Base-by-base conservation (phyloP, 257 asterid genomes). In the Pogostemon cablin region DNA sequence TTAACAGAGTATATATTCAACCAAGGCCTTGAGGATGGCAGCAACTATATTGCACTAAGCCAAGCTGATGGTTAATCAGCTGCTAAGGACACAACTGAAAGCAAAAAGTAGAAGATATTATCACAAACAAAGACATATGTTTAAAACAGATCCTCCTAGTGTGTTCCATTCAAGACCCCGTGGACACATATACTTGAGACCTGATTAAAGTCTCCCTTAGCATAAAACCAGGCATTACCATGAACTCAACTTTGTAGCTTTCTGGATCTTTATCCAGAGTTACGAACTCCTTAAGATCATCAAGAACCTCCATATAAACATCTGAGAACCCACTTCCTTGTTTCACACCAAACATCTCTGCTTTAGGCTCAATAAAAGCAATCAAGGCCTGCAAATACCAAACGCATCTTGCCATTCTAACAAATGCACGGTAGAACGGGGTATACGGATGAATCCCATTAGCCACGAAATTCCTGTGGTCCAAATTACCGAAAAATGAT, bases 171-270 rank as follows among this genome's bases (percentile, higher is more conserved):
- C 37, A 60, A 70, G 75, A 53, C 56, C 64, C 55, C 67, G 65
- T 77, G 32, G 92, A 89, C 71, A 83, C 79, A 79, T 88, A 91
- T 60, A 91, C 96, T 72, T 76, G 86, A 77, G 97, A 85, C 82
- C 62, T 84, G 70, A 91, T 79, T 69, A 89, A 32, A 34, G 74
- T 67, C 77, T 81, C 82, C 49, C 91, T 89, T 20, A 81, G 57
- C 76, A 69, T 79, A 79, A 88, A 91, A 25, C 97, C 97, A 11
- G 97, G 96, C 81, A 83, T 80, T 75, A 89, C 81, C 96, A 91
- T 85, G 71, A 91, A 86, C 81, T 87, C 97, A n/a, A 88, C 96
- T 80, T 75, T 83, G 72, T 58, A 78, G 62, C 80, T 80, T 73
- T 78, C 79, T 64, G 70, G 72, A 42, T 71, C 78, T 49, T 67